These are phyloP conservation scores for Amphirosellinia nigrospora DNA, from an alignment of 495 filamentous ascomycete species.

Conservation along the genomic window DNA sequence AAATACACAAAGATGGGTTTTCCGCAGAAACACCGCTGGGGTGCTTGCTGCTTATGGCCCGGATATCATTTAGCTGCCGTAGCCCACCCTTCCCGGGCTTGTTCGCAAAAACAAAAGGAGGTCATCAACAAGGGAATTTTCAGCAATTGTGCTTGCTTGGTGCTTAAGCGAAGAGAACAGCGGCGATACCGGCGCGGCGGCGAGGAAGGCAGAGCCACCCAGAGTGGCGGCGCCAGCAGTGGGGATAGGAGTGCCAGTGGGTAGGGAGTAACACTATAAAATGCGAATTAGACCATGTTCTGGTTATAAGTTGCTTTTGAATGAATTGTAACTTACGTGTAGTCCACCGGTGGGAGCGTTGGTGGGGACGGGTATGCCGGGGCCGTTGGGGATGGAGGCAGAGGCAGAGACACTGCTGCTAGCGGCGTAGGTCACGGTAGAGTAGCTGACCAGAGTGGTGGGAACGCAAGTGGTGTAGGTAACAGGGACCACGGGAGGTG, in stretches of 20 bases:
- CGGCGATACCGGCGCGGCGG: slow-evolving; percentile 59
- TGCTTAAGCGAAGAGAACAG: slow-evolving; percentile 59
- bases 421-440: slow-evolving; percentile 52
- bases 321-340: slow-evolving; percentile 31
- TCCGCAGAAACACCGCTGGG: not conserved
- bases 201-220: slow-evolving; percentile 50
- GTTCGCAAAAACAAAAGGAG: slow-evolving; percentile 18
- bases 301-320: not conserved
- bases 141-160: slow-evolving; percentile 14
- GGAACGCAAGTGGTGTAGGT: slow-evolving; percentile 43
- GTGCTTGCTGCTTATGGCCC: slow-evolving; percentile 10
- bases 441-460: slow-evolving; percentile 56
- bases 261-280: slow-evolving; percentile 26
- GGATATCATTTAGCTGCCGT: slow-evolving; percentile 22
- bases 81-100: slow-evolving; percentile 14
- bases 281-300: slow-evolving; percentile 28
- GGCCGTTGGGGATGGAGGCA: slow-evolving; percentile 30
- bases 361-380: slow-evolving; percentile 39
- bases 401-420: slow-evolving; percentile 33
- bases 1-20: slow-evolving; percentile 25
- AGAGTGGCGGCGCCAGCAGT: slow-evolving; percentile 55
- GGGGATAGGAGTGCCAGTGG: slow-evolving; percentile 43
- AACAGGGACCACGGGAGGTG: slow-evolving; percentile 56
- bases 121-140: slow-evolving; percentile 25
- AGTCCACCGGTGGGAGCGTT: slow-evolving; percentile 40